These are phyloP conservation scores for Yamadazyma sp. DNA, from an alignment of 805 yeast genomes.

Conservation along the genomic window DNA sequence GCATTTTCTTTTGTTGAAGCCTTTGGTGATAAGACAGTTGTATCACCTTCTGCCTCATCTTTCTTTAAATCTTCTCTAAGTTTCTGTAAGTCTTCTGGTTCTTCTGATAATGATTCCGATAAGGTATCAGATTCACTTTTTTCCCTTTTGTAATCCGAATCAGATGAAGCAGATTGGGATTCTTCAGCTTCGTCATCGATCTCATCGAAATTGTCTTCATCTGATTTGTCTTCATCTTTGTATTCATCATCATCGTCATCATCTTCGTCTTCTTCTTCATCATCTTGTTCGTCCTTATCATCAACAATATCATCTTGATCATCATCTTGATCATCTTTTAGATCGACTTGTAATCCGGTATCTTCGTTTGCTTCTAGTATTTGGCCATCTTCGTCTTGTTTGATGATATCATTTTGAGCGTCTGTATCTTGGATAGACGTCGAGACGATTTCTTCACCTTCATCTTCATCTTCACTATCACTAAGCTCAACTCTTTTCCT, in stretches of 20 bases:
- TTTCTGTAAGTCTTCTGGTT: slow-evolving; percentile 15
- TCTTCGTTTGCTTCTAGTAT: background rate
- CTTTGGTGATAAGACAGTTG: background rate
- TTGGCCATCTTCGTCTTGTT: background rate
- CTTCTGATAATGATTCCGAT: slow-evolving; percentile 11
- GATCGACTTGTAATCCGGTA: background rate
- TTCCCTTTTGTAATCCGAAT: slow-evolving; percentile 7
- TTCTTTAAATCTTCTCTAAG: slow-evolving; percentile 18
- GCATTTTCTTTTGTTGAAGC: background rate
- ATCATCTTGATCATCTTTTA: slow-evolving; percentile 1
- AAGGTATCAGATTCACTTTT: slow-evolving; percentile 9
- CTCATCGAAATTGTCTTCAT: slow-evolving; percentile 1
- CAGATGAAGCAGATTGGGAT: slow-evolving; percentile 8
- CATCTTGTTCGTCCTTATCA: slow-evolving; percentile 4
- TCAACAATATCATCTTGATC: slow-evolving; percentile 4
- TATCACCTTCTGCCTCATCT: slow-evolving; percentile 15
- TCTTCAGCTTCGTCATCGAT: slow-evolving; percentile 8
- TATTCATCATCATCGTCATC: slow-evolving; percentile 16
- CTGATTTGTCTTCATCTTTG: background rate
- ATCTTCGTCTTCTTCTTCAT: slow-evolving; percentile 3
- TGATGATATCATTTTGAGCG: too few species aligned
- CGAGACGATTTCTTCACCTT: too few species aligned
- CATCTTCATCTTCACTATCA: slow-evolving; percentile 21
- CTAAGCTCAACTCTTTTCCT: slow-evolving; percentile 21
- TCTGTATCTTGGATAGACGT: too few species aligned